phyloP scores from a whole-genome alignment of 2,329 filamentous ascomycete species.

The Calonectria ilicicola region DNA sequence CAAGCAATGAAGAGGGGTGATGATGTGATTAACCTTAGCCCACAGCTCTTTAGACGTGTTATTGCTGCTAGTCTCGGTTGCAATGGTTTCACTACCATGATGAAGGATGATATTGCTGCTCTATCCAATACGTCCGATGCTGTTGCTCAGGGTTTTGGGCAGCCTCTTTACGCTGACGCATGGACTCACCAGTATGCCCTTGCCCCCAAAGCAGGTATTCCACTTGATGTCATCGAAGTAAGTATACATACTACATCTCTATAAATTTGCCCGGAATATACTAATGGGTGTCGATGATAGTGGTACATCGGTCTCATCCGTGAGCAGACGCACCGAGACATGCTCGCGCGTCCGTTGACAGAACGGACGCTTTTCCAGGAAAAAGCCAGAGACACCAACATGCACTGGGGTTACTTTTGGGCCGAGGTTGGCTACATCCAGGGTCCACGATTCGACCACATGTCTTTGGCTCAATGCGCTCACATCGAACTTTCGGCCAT shows the following conservation, averaged over 20 bases:
- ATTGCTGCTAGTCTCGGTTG: constrained; percentile 66
- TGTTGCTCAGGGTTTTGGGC: constrained; percentile 54
- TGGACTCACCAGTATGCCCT: constrained; percentile 68
- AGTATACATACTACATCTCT: constrained; percentile 37
- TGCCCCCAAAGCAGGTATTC: constrained; percentile 59
- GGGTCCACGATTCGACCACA: constrained; percentile 57
- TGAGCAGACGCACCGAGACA: constrained; percentile 59
- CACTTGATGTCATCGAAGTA: constrained; percentile 68
- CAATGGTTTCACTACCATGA: constrained; percentile 69
- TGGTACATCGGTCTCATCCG: constrained; percentile 69
- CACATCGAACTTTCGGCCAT: constrained; percentile 61
- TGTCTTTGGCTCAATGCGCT: constrained; percentile 62
- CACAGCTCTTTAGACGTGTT: constrained; percentile 65
- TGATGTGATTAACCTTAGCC: constrained; percentile 60
- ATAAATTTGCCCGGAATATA: neutral
- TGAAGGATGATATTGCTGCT: constrained; percentile 70
- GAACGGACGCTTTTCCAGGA: constrained; percentile 55
- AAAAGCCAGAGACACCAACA: constrained; percentile 48
- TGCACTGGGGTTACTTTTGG: constrained; percentile 67
- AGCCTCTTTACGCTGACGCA: constrained; percentile 59
- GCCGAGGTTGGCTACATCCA: constrained; percentile 57
- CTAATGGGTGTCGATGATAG: constrained; percentile 48
- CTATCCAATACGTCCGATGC: constrained; percentile 51
- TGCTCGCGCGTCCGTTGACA: constrained; percentile 53
- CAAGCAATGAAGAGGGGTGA: constrained; percentile 54